These are phyloP conservation scores for Lepiota venenata DNA, from an alignment of 768 basidiomycete genomes.

Conservation along the genomic window DNA sequence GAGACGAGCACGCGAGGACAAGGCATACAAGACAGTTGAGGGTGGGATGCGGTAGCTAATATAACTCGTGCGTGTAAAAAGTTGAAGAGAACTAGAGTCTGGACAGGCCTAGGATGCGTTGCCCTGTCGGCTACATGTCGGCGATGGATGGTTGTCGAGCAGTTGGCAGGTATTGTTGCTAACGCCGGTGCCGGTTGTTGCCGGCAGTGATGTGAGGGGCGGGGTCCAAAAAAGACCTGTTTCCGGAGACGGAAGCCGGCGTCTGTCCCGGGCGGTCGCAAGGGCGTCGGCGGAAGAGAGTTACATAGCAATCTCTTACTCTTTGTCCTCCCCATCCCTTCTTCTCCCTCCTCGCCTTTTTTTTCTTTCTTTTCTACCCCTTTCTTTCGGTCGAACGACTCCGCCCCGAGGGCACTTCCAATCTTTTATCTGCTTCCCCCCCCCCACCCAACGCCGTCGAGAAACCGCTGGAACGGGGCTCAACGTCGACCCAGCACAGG, in stretches of 20 bases:
- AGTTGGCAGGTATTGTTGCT: neutral
- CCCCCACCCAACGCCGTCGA: conserved; percentile 24
- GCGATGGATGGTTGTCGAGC: conserved; percentile 7
- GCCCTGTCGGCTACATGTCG: neutral
- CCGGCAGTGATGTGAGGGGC: conserved; percentile 22
- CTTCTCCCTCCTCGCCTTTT: conserved; percentile 16
- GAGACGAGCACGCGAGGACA: conserved; percentile 57
- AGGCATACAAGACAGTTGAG: conserved; percentile 85
- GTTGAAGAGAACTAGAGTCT: neutral
- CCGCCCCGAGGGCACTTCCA: conserved; percentile 45
- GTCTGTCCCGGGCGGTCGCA: neutral
- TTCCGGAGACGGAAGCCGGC: neutral
- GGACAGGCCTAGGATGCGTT: conserved; percentile 1
- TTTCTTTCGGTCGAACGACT: conserved; percentile 21
- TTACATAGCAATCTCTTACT: conserved; percentile 1
- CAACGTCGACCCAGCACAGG: conserved; percentile 19
- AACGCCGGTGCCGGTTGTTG: neutral
- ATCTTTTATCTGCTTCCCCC: conserved; percentile 32
- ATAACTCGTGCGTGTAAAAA: neutral
- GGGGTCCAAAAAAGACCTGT: conserved; percentile 19
- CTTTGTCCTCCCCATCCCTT: conserved; percentile 14
- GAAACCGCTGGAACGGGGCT: conserved; percentile 52
- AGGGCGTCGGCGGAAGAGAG: neutral
- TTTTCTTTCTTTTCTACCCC: conserved; percentile 24
- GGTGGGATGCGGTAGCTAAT: conserved; percentile 50